phyloP scores from a whole-genome alignment of 2,329 filamentous ascomycete genomes.

The Sporothrix brunneoviolacea region DNA sequence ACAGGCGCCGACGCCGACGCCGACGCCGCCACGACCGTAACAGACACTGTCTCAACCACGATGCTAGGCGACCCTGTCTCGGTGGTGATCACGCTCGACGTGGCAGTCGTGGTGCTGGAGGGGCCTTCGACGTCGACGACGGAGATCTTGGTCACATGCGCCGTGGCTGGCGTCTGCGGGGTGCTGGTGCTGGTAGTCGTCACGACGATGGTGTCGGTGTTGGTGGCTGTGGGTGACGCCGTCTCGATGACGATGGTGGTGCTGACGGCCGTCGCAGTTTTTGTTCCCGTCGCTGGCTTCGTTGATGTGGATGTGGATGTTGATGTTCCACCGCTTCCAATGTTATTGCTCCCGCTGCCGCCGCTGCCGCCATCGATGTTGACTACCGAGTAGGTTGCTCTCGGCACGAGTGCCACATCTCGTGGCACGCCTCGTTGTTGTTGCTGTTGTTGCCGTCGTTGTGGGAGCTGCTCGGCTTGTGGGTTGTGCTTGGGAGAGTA shows the following conservation, averaged over 20 bases:
- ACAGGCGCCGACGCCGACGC: neutral
- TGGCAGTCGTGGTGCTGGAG: slow-evolving; percentile 6
- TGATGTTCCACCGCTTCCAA: neutral
- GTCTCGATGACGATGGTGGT: slow-evolving; percentile 17
- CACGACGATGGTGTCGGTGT: slow-evolving; percentile 23
- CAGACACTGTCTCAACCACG: neutral
- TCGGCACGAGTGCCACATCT: slow-evolving; percentile 21
- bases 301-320: neutral
- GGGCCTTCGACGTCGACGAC: slow-evolving; percentile 18
- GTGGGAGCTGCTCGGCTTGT: neutral
- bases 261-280: neutral
- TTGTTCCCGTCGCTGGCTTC: neutral
- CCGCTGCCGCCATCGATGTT: slow-evolving; percentile 27
- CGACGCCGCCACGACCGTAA: neutral
- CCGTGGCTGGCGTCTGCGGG: slow-evolving; percentile 14
- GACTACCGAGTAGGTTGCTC: slow-evolving; percentile 33
- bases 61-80: neutral
- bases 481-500: slow-evolving; percentile 17
- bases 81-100: slow-evolving; percentile 11
- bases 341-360: neutral
- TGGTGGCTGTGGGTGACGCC: slow-evolving; percentile 18
- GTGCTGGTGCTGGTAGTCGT: slow-evolving; percentile 8
- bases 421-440: too few relatives aligned
- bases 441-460: neutral
- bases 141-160: slow-evolving; percentile 22